A percentile compares a stretch with the other conserved stretches of the same genome.
phyloP scores from a whole-genome alignment of 139 green algal genomes.

The Volvox africanus region DNA sequence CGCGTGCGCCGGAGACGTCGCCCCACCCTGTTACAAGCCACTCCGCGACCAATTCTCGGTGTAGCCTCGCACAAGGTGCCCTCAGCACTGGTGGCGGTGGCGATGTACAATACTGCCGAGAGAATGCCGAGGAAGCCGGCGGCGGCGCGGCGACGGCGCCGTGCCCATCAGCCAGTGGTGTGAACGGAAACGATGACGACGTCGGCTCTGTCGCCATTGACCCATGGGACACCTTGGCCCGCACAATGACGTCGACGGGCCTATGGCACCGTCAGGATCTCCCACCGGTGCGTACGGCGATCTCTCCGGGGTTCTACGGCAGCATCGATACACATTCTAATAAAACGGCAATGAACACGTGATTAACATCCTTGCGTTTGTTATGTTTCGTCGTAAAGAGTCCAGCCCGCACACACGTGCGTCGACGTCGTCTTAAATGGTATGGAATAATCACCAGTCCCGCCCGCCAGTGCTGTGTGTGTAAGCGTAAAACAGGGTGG shows the following conservation, averaged over 20 bases:
- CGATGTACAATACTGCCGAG: neutral
- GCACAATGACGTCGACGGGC: constrained; percentile 14
- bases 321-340: no score
- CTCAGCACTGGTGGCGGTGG: neutral
- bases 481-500: no score
- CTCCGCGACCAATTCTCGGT: neutral
- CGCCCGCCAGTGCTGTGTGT: no score
- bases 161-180: neutral
- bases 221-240: constrained; percentile 1
- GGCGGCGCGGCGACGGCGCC: neutral
- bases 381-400: no score
- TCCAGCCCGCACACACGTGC: no score
- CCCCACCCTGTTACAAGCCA: neutral
- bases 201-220: neutral
- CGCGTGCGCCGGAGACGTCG: no score
- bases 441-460: no score
- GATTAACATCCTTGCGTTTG: no score
- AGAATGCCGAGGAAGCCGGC: neutral
- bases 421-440: no score
- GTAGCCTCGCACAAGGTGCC: constrained; percentile 23
- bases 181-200: neutral
- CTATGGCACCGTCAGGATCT: constrained; percentile 38
- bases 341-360: no score
- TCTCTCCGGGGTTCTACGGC: no score
- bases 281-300: neutral